Evolutionary conservation across 2,329 filamentous ascomycete species (phyloP).

Genomic region (Colletotrichum australisinense): DNA sequence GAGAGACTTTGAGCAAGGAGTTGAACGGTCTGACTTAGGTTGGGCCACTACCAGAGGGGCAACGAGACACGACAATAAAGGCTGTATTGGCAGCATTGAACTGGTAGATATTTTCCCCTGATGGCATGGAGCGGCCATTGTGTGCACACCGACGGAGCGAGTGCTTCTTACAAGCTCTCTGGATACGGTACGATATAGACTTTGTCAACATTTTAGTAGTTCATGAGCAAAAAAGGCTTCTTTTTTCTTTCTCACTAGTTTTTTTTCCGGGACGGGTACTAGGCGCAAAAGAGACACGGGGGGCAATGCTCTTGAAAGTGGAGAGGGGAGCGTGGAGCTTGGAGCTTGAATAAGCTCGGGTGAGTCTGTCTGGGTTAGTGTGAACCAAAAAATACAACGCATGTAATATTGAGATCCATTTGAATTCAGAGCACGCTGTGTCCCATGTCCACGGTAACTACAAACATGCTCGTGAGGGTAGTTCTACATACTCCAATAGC

Average conservation of each 20-base stretch:
- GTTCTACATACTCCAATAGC: too few species aligned
- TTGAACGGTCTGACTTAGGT: not conserved
- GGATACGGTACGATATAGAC: conserved; percentile 31
- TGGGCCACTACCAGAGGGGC: not conserved
- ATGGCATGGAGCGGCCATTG: not conserved
- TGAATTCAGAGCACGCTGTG: too few species aligned
- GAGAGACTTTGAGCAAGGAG: not conserved
- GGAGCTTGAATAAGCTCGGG: not conserved
- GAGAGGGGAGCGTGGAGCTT: too few species aligned
- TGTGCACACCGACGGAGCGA: not conserved
- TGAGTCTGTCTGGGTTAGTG: not conserved
- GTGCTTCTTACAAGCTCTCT: not conserved
- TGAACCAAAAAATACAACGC: not conserved
- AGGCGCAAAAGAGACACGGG: not conserved
- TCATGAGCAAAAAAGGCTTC: not conserved
- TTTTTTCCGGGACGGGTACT: not conserved
- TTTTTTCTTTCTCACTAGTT: not conserved
- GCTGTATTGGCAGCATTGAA: not conserved
- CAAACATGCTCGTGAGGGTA: not conserved
- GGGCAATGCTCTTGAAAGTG: not conserved
- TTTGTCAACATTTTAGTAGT: not conserved
- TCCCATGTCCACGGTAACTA: not conserved
- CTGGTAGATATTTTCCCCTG: conserved; percentile 13
- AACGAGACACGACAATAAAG: conserved; percentile 14
- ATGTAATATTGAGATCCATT: not conserved